Percentiles rank a stretch among this genome's conserved stretches.
Conservation (phyloP, 306 rosid genomes). For the Nissolia schottii region DNA sequence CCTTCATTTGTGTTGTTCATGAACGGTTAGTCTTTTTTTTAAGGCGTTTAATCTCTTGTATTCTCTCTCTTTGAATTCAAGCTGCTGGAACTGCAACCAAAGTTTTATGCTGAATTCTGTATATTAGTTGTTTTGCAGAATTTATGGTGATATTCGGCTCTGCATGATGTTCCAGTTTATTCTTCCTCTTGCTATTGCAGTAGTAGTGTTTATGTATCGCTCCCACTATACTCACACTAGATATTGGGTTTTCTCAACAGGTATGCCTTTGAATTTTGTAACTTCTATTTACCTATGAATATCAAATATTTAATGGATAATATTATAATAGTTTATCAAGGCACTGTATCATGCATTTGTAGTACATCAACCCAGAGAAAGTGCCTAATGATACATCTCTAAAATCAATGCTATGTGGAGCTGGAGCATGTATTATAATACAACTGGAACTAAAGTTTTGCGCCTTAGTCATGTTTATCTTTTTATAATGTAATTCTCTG, state of each 20-base stretch:
- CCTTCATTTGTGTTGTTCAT: conserved; percentile 25
- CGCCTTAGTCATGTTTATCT: background rate
- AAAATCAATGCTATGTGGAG: background rate
- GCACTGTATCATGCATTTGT: background rate
- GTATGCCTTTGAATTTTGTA: conserved; percentile 16
- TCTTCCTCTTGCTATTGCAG: conserved; percentile 39
- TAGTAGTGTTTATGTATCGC: conserved; percentile 24
- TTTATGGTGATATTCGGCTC: conserved; percentile 33
- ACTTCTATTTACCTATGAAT: background rate
- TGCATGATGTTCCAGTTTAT: conserved; percentile 43
- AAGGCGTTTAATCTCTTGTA: background rate
- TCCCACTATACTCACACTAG: conserved; percentile 45
- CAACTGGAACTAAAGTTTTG: background rate
- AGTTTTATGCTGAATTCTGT: conserved; percentile 20
- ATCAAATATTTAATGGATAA: background rate
- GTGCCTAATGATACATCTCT: background rate
- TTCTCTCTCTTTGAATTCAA: background rate
- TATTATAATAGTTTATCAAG: background rate
- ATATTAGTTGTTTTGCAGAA: conserved; percentile 32
- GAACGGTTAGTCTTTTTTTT: conserved; percentile 29
- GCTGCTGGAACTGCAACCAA: background rate
- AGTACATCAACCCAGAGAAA: background rate
- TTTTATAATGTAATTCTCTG: background rate
- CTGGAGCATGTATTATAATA: background rate
- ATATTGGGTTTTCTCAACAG: conserved; percentile 46